phyloP scores from a whole-genome alignment of 257 asterid species.

The Nicotiana noctiflora region DNA sequence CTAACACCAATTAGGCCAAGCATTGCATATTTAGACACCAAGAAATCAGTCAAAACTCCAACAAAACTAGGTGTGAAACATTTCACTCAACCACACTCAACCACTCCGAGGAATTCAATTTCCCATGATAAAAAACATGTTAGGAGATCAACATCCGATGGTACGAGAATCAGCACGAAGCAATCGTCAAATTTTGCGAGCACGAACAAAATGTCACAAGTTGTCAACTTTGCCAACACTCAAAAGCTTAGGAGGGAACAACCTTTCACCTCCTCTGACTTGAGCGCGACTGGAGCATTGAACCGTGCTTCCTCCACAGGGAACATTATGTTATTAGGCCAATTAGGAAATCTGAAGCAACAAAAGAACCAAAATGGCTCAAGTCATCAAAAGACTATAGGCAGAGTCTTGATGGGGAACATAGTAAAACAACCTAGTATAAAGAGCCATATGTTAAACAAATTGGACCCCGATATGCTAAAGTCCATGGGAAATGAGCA shows the following conservation, averaged over 20 bases:
- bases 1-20: too few species aligned
- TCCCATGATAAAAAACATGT: slow-evolving; percentile 10
- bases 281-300: slow-evolving; percentile 13
- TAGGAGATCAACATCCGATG: slow-evolving; percentile 3
- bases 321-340: slow-evolving; percentile 42
- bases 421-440: slow-evolving; percentile 18
- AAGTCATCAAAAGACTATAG: background rate
- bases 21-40: background rate
- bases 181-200: slow-evolving; percentile 25
- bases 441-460: slow-evolving; percentile 7
- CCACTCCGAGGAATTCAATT: slow-evolving; percentile 11
- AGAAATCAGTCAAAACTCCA: slow-evolving; percentile 18
- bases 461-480: slow-evolving; percentile 34
- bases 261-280: slow-evolving; percentile 26
- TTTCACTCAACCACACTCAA: slow-evolving; percentile 8
- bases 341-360: slow-evolving; percentile 36
- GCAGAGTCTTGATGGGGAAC: slow-evolving; percentile 15
- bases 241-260: slow-evolving; percentile 21
- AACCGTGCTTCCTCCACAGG: slow-evolving; percentile 30
- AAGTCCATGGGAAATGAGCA: slow-evolving; percentile 52
- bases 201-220: slow-evolving; percentile 18
- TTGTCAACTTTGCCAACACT: slow-evolving; percentile 21
- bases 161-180: slow-evolving; percentile 14
- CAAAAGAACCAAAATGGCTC: background rate
- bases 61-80: background rate